A percentile compares a stretch with the other conserved stretches of the same genome.
phyloP scores from a whole-genome alignment of 1,284 basidiomycete genomes.

The Phaffia rhodozyma region DNA sequence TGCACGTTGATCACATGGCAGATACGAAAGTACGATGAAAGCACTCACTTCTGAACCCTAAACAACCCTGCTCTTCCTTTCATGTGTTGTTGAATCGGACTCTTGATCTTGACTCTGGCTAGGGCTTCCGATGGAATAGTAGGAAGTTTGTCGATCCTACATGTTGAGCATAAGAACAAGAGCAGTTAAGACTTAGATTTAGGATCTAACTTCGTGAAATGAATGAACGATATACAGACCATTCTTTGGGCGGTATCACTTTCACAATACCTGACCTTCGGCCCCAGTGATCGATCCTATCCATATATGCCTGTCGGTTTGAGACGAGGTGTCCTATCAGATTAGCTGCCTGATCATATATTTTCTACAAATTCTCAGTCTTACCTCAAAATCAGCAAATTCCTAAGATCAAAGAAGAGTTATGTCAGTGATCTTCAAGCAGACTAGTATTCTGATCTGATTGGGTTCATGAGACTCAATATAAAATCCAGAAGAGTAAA shows the following conservation, averaged over 20 bases:
- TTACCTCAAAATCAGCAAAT: constrained; percentile 46
- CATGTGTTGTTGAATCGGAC: constrained; percentile 86
- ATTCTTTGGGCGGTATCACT: constrained; percentile 83
- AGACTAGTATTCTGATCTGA: neutral
- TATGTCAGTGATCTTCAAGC: neutral
- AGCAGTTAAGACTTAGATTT: too few species aligned
- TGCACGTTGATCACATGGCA: neutral
- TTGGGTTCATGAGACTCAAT: neutral
- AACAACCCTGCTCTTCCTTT: constrained; percentile 72
- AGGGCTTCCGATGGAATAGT: constrained; percentile 52
- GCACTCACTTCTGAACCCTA: constrained; percentile 59
- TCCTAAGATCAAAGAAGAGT: neutral
- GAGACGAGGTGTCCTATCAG: constrained; percentile 20
- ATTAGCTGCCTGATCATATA: too few species aligned
- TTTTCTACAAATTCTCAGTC: neutral
- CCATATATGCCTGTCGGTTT: constrained; percentile 82
- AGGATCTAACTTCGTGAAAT: too few species aligned
- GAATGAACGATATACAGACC: constrained; percentile 40
- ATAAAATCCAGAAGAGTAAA: constrained; percentile 17
- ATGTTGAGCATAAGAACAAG: neutral
- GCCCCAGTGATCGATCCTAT: constrained; percentile 74
- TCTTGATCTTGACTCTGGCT: constrained; percentile 56
- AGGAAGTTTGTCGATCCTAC: constrained; percentile 59
- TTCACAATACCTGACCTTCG: constrained; percentile 80
- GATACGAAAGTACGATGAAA: neutral